phyloP scores from a whole-genome alignment of 202 grass and related monocot species.

The Cymbopogon flexuosus region DNA sequence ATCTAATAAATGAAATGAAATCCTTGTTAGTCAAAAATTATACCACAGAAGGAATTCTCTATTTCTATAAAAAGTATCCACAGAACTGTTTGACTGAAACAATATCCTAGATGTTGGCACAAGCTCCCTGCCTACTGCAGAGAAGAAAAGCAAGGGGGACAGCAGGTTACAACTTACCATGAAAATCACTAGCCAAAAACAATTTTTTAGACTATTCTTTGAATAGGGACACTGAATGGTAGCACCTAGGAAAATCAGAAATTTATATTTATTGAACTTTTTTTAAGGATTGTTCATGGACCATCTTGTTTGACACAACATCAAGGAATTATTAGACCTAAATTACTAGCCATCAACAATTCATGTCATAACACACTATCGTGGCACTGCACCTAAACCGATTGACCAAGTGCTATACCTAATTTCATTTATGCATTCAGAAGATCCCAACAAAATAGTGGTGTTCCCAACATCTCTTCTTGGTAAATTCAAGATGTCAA shows the following conservation, averaged over 20 bases:
- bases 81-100: conserved; percentile 31
- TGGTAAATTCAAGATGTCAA: conserved; percentile 39
- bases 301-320: conserved; percentile 31
- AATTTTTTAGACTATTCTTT: conserved; percentile 20
- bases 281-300: conserved; percentile 41
- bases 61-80: conserved; percentile 13
- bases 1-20: too few species aligned
- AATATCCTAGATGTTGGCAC: neutral
- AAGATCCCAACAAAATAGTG: conserved; percentile 35
- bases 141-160: neutral
- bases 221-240: conserved; percentile 24
- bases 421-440: conserved; percentile 27
- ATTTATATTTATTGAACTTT: conserved; percentile 19
- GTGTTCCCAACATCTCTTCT: conserved; percentile 31
- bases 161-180: too few species aligned
- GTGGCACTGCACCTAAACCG: conserved; percentile 16
- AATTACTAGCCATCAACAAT: conserved; percentile 34
- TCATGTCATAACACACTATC: conserved; percentile 27
- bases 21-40: too few species aligned
- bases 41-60: too few species aligned
- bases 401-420: conserved; percentile 29
- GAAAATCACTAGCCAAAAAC: conserved; percentile 9
- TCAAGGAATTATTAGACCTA: conserved; percentile 28
- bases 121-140: too few species aligned
- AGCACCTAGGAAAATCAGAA: neutral